Evolutionary conservation across 2,329 filamentous ascomycete species (phyloP).

Genomic region (Hypoxylon sp.): DNA sequence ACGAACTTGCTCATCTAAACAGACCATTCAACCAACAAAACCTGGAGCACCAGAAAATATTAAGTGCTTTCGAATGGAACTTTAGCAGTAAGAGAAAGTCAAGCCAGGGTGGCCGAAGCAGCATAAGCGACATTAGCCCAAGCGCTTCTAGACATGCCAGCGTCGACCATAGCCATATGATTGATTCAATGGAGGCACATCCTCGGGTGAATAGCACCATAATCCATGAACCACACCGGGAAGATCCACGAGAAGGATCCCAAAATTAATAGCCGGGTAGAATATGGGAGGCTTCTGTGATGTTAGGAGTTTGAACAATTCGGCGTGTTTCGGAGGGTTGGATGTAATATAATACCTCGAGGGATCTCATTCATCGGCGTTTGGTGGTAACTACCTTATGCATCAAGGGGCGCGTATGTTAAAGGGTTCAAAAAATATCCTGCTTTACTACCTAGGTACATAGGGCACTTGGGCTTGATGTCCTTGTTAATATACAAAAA

Average conservation of each 20-base stretch:
- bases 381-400: neutral
- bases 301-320: constrained; percentile 5
- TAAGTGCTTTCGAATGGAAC: constrained; percentile 53
- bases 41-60: constrained; percentile 54
- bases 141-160: constrained; percentile 50
- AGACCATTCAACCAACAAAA: constrained; percentile 55
- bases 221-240: constrained; percentile 35
- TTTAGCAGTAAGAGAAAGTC: constrained; percentile 46
- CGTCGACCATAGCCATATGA: constrained; percentile 44
- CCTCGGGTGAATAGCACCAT: constrained; percentile 40
- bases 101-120: constrained; percentile 46
- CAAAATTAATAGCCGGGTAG: constrained; percentile 20
- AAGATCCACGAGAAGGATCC: constrained; percentile 39
- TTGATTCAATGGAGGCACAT: constrained; percentile 36
- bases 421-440: constrained; percentile 15
- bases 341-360: constrained; percentile 33
- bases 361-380: constrained; percentile 23
- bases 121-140: constrained; percentile 52
- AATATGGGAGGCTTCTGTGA: neutral
- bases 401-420: constrained; percentile 10
- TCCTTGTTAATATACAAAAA: constrained; percentile 17
- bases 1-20: constrained; percentile 50
- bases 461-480: constrained; percentile 4
- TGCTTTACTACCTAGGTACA: neutral
- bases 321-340: constrained; percentile 12